Conservation (phyloP, 176 grass and related monocot genomes). For the Oryza brachyantha region DNA sequence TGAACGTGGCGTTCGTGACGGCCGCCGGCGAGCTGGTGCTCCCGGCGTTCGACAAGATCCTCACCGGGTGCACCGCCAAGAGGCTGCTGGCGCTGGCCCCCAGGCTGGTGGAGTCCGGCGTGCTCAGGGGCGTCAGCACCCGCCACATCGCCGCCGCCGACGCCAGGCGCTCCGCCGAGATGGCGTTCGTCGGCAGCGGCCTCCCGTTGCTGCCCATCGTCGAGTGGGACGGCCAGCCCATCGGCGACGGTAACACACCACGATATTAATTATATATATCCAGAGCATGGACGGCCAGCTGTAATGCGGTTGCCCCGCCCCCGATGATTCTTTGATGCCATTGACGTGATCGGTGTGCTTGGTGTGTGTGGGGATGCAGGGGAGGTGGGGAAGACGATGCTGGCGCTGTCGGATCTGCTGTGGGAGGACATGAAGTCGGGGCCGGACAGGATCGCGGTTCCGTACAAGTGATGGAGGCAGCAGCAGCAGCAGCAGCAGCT, state of each 20-base stretch:
- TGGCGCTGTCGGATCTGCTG: constrained; percentile 72
- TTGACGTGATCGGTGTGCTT: not conserved
- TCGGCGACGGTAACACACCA: constrained; percentile 57
- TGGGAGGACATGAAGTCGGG: constrained; percentile 92
- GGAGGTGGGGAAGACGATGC: constrained; percentile 62
- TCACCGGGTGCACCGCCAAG: constrained; percentile 77
- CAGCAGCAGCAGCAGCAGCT: too few species aligned
- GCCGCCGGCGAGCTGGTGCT: constrained; percentile 47
- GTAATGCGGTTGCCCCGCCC: too few species aligned
- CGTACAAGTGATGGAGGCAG: constrained; percentile 36
- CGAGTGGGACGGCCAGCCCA: constrained; percentile 68
- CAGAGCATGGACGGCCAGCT: too few species aligned
- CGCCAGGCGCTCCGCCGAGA: constrained; percentile 54
- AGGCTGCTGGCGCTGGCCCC: constrained; percentile 59
- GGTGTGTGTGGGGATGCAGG: constrained; percentile 46
- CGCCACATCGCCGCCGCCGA: constrained; percentile 41
- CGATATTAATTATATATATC: too few species aligned
- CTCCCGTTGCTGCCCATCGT: constrained; percentile 62
- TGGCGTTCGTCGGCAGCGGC: constrained; percentile 85
- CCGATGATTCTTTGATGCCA: not conserved
- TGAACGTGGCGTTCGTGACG: constrained; percentile 86
- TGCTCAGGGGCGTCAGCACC: constrained; percentile 34
- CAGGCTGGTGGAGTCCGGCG: constrained; percentile 43
- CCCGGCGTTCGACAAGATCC: constrained; percentile 68
- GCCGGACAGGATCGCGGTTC: constrained; percentile 60